phyloP scores from a whole-genome alignment of 2,329 filamentous ascomycete genomes.

The Xylaria sp. region DNA sequence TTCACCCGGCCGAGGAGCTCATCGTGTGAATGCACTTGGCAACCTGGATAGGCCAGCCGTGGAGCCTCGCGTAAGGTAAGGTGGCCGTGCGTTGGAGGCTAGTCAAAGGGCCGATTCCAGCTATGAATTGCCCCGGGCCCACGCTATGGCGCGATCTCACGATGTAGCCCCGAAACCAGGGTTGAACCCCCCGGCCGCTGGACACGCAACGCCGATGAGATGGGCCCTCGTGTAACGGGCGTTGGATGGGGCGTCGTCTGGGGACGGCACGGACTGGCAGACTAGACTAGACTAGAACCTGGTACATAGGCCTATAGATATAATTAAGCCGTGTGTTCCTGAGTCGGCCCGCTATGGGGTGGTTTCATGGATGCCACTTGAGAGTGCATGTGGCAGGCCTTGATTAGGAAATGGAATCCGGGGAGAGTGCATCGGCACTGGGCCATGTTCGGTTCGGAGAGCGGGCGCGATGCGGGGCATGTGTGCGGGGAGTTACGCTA shows the following conservation, averaged over 20 bases:
- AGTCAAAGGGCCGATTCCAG: slow-evolving; percentile 26
- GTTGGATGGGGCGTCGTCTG: background rate
- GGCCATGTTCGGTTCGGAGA: slow-evolving; percentile 5
- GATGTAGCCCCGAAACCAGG: background rate
- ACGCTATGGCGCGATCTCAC: slow-evolving; percentile 3
- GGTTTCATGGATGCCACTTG: background rate
- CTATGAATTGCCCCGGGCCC: background rate
- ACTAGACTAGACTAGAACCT: background rate
- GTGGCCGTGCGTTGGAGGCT: background rate
- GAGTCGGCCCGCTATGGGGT: slow-evolving; percentile 22
- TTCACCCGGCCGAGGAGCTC: background rate
- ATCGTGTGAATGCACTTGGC: slow-evolving; percentile 10
- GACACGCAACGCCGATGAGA: background rate
- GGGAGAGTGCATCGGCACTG: slow-evolving; percentile 17
- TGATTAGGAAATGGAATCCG: slow-evolving; percentile 36
- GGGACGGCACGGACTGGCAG: background rate
- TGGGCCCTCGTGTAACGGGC: background rate
- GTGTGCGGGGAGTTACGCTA: background rate
- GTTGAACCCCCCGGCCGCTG: background rate
- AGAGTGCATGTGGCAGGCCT: slow-evolving; percentile 30
- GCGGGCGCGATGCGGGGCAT: background rate
- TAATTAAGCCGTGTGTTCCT: background rate
- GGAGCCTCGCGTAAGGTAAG: background rate
- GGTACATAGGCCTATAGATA: background rate
- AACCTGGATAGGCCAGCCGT: slow-evolving; percentile 1